phyloP scores from a whole-genome alignment of 306 rosid genomes.

The Canavalia gladiata region DNA sequence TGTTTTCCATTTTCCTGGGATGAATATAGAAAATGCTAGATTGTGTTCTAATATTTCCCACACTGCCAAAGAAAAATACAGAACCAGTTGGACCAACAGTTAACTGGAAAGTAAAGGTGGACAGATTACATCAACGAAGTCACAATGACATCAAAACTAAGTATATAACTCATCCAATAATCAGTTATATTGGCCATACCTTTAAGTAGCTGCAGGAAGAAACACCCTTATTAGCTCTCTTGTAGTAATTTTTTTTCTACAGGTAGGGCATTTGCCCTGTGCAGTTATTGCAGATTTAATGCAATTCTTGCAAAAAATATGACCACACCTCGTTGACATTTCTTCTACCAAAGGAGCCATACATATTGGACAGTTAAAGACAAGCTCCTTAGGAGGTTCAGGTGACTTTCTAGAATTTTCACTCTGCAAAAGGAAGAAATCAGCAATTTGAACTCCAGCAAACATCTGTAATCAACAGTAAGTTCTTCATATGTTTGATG shows the following conservation, averaged over 20 bases:
- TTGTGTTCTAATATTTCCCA: background rate
- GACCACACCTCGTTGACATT: slow-evolving; percentile 89
- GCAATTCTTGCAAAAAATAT: slow-evolving; percentile 86
- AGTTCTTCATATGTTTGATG: background rate
- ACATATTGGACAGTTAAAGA: slow-evolving; percentile 85
- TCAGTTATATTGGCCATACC: slow-evolving; percentile 42
- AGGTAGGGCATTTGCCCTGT: slow-evolving; percentile 76
- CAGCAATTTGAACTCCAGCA: slow-evolving; percentile 25
- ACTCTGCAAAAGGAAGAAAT: slow-evolving; percentile 56
- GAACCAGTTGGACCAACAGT: background rate
- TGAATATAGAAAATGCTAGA: background rate
- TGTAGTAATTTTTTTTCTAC: slow-evolving; percentile 71
- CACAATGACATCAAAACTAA: slow-evolving; percentile 17
- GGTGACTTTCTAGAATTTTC: slow-evolving; percentile 48
- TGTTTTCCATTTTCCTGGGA: background rate
- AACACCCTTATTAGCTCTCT: slow-evolving; percentile 78
- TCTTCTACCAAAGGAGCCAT: slow-evolving; percentile 70
- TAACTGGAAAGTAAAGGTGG: background rate
- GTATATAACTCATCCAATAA: background rate
- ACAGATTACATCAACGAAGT: background rate
- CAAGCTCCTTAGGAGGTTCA: slow-evolving; percentile 76
- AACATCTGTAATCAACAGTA: background rate
- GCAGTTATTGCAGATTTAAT: slow-evolving; percentile 60
- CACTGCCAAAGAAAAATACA: background rate
- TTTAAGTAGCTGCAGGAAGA: slow-evolving; percentile 71